A percentile compares a stretch with the other conserved stretches of the same genome.
Evolutionary conservation across 208 protist species (phyloP).

Genomic region (Leishmania turanica): DNA sequence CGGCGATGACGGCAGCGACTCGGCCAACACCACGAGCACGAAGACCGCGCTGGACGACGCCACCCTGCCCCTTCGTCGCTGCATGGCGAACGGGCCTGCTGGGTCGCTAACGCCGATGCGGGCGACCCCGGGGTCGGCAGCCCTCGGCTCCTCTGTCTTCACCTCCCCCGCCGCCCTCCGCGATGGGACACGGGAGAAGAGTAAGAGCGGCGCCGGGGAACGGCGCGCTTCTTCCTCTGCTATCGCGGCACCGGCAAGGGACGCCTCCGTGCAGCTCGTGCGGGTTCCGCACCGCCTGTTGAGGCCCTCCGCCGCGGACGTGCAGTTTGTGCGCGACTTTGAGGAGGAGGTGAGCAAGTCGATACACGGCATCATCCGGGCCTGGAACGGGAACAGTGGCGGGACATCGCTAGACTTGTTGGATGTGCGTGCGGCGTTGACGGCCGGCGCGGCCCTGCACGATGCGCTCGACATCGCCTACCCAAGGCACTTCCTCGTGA

Average conservation of each 20-base stretch:
- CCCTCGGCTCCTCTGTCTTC: conserved; percentile 17
- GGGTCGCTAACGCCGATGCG: conserved; percentile 21
- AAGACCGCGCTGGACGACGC: background rate
- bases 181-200: conserved; percentile 13
- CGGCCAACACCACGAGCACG: background rate
- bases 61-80: conserved; percentile 15
- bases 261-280: conserved; percentile 23
- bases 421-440: conserved; percentile 14
- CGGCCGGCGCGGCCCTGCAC: conserved; percentile 14
- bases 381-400: background rate
- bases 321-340: conserved; percentile 33
- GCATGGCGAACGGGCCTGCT: background rate
- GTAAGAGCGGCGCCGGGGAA: background rate
- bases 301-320: conserved; percentile 18
- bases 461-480: conserved; percentile 46
- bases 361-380: conserved; percentile 4
- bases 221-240: background rate
- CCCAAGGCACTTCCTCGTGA: conserved; percentile 66
- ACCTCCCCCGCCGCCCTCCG: conserved; percentile 10
- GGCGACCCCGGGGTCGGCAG: conserved; percentile 8
- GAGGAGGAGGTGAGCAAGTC: conserved; percentile 36
- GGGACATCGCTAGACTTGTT: conserved; percentile 11
- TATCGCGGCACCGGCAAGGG: background rate
- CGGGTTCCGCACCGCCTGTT: conserved; percentile 27
- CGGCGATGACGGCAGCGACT: background rate